Evolutionary conservation across 1,284 basidiomycete species (phyloP).

Genomic region (Puccinia hordei): DNA sequence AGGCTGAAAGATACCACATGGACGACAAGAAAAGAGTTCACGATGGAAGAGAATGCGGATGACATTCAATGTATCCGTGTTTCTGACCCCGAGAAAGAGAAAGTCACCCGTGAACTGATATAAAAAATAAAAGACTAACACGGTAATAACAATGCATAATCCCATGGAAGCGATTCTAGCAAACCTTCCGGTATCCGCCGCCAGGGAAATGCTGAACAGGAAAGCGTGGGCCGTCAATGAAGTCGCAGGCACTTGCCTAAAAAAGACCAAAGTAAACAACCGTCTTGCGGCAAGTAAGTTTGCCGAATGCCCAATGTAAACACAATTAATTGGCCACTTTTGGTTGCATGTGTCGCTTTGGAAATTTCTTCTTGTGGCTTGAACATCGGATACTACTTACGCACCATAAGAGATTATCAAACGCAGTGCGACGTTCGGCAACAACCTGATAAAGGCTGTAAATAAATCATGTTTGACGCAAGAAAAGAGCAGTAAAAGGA

Average conservation of each 20-base stretch:
- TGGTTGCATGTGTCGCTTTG: too few relatives aligned
- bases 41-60: not conserved
- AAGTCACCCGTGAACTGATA: too few relatives aligned
- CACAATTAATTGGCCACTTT: not conserved
- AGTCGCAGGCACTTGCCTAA: constrained; percentile 49
- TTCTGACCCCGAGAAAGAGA: too few relatives aligned
- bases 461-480: not conserved
- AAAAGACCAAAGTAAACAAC: not conserved
- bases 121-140: constrained; percentile 12
- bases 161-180: constrained; percentile 51
- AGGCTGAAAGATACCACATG: not conserved
- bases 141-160: constrained; percentile 51
- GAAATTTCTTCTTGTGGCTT: not conserved
- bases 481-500: constrained; percentile 3
- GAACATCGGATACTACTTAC: not conserved
- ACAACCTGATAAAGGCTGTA: constrained; percentile 43
- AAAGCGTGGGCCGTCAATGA: constrained; percentile 51
- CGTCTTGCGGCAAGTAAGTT: not conserved
- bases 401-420: constrained; percentile 47
- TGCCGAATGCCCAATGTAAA: not conserved
- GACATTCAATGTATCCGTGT: not conserved
- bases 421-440: constrained; percentile 44
- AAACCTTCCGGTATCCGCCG: constrained; percentile 40
- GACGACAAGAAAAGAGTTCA: not conserved
- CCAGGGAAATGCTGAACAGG: constrained; percentile 52